Percentiles rank a stretch among this genome's conserved stretches.
phyloP scores from a whole-genome alignment of 371 early-diverging fungal genomes.

The Lichtheimia ornata region DNA sequence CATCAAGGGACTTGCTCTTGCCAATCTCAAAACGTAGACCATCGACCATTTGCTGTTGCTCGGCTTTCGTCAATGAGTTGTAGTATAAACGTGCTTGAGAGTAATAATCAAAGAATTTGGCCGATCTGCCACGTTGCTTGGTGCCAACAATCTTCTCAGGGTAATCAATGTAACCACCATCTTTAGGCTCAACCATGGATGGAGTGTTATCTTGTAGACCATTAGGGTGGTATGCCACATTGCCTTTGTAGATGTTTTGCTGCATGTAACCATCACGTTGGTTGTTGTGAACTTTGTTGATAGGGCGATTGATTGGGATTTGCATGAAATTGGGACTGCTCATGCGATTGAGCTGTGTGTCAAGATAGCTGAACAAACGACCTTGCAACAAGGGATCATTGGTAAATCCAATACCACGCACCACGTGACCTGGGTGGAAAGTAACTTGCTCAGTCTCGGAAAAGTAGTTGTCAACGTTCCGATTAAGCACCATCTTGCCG shows the following conservation, averaged over 20 bases:
- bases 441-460: conserved; percentile 60
- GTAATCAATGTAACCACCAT: conserved; percentile 43
- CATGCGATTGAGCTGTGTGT: conserved; percentile 56
- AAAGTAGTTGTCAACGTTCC: conserved; percentile 57
- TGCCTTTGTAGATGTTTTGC: conserved; percentile 25
- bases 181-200: conserved; percentile 11
- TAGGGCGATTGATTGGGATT: conserved; percentile 56
- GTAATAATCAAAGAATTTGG: conserved; percentile 42
- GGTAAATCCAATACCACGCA: conserved; percentile 53
- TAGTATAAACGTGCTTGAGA: conserved; percentile 50
- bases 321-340: conserved; percentile 49
- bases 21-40: conserved; percentile 44
- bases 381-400: conserved; percentile 58
- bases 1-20: conserved; percentile 25
- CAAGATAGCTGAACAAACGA: conserved; percentile 52
- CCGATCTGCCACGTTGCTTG: conserved; percentile 25
- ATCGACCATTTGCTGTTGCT: conserved; percentile 44
- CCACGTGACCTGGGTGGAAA: conserved; percentile 38
- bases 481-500: conserved; percentile 55
- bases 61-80: conserved; percentile 39
- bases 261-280: conserved; percentile 55
- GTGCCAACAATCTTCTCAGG: conserved; percentile 24
- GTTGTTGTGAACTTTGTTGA: conserved; percentile 47
- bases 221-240: conserved; percentile 37
- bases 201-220: conserved; percentile 35